These are phyloP conservation scores for Mortierella antarctica DNA, from an alignment of 192 early-diverging fungal genomes.

Conservation along the genomic window DNA sequence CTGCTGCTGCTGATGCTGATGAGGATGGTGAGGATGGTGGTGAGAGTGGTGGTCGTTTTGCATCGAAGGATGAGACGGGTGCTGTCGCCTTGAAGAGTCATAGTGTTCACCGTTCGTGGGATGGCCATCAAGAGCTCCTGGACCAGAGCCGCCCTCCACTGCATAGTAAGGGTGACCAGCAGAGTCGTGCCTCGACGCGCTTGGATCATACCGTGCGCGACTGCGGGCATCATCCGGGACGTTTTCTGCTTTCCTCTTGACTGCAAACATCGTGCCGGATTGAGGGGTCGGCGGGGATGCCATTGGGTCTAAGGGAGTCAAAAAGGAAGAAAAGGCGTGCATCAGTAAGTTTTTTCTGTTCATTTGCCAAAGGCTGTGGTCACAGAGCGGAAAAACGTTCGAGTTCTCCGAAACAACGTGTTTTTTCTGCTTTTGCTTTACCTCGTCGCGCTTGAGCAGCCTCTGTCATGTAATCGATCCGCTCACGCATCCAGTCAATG, in stretches of 20 bases:
- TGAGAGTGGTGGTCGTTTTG: not conserved
- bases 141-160: not conserved
- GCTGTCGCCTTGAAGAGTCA: not conserved
- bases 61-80: not conserved
- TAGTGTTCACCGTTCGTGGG: slow-evolving; percentile 1
- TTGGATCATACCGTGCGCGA: slow-evolving; percentile 20
- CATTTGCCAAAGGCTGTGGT: not conserved
- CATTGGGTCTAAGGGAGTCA: not conserved
- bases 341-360: not conserved
- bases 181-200: slow-evolving; percentile 4
- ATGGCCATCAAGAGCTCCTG: slow-evolving; percentile 6
- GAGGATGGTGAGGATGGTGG: slow-evolving; percentile 1
- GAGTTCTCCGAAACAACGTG: not conserved
- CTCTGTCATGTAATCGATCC: slow-evolving; percentile 32
- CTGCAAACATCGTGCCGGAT: slow-evolving; percentile 13
- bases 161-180: not conserved
- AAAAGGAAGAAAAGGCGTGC: not conserved
- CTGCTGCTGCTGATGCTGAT: slow-evolving; percentile 7
- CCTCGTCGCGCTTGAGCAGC: slow-evolving; percentile 12
- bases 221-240: slow-evolving; percentile 16
- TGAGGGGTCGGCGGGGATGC: slow-evolving; percentile 27
- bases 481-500: slow-evolving; percentile 46
- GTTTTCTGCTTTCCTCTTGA: slow-evolving; percentile 32
- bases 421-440: slow-evolving; percentile 3
- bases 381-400: not conserved